Evolutionary conservation across 352 stramenopile species (phyloP), one percentile per base, ranked within the genome.

Genomic region (Globisporangium yorkense): DNA sequence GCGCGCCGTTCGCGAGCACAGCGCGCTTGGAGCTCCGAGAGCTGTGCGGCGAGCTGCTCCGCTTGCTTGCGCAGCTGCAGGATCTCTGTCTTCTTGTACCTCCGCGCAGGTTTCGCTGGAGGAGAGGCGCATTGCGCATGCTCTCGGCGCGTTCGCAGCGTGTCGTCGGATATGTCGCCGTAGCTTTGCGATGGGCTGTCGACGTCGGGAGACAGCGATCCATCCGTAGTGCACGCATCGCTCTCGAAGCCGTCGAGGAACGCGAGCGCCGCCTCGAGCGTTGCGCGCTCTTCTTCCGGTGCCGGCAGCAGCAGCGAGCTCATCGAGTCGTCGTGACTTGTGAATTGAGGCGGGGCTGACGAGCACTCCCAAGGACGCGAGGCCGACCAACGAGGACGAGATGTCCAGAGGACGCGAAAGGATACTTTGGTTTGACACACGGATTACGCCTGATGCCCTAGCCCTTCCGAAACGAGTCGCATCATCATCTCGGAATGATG

Each of bases 181-280:
- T 16, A 16, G 41, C n/a, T 37, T 1, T 4, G 5, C 5, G 33
- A 37, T 4, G 5, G 10, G 33, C 6, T 37, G 33, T 37, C 33
- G 33, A 37, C 0, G 33, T 37, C 33, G 2, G 33, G 33, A 37
- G 33, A 37, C 6, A 12, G 33, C 5, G 41, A 44, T 21, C 9
- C 47, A n/a, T 18, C 43, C 33, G 27, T 4, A 29, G 1, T 16
- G 33, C 33, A 37, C 8, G 31, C 16, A 16, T 47, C 43, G 49
- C 21, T 48, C 13, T 54, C 57, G 37, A 31, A 67, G 29, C 41
- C 31, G 29, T 68, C 62, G 20, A 68, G 49, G 47, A 68, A 68
- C 43, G 51, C 57, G 35, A 68, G 37, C 3, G 61, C 51, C n/a
- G 58, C 62, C 18, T 64, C 52, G 15, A 68, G 44, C 20, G 57